phyloP scores from a whole-genome alignment of 2,329 filamentous ascomycete species.

The Nigrograna mackinnonii region DNA sequence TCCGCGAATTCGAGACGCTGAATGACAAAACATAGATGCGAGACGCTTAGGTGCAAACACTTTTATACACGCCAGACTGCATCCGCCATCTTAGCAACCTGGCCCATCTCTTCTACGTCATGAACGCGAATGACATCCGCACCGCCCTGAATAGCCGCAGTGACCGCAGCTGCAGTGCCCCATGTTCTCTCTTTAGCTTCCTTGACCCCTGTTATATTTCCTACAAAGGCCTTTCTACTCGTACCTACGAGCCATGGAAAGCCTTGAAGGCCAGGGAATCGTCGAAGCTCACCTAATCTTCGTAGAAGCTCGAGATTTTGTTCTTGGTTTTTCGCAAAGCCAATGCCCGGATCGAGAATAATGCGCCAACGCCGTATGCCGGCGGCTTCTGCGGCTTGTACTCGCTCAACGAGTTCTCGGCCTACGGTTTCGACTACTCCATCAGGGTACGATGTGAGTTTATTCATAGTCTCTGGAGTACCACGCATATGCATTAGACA shows the following conservation, averaged over 20 bases:
- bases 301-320: constrained; percentile 85
- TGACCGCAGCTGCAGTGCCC: constrained; percentile 88
- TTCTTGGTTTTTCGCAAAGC: constrained; percentile 82
- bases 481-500: constrained; percentile 94
- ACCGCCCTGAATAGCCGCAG: constrained; percentile 81
- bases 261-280: constrained; percentile 58
- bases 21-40: too few relatives aligned
- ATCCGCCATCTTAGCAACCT: constrained; percentile 86
- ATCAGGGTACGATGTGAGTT: constrained; percentile 64
- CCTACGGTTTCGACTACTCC: constrained; percentile 69
- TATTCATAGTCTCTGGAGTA: constrained; percentile 79
- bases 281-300: constrained; percentile 61
- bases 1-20: too few relatives aligned
- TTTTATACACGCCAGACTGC: constrained; percentile 74
- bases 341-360: constrained; percentile 89
- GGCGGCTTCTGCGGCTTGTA: constrained; percentile 75
- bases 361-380: constrained; percentile 93
- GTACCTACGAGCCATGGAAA: constrained; percentile 89
- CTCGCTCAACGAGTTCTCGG: constrained; percentile 68
- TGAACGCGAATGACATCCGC: constrained; percentile 93
- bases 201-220: constrained; percentile 75
- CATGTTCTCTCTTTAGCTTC: constrained; percentile 72
- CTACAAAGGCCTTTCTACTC: constrained; percentile 89
- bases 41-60: too few relatives aligned
- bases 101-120: constrained; percentile 83